These are phyloP conservation scores for Amanita pallidorosea DNA, from an alignment of 768 basidiomycete species.

Conservation along the genomic window DNA sequence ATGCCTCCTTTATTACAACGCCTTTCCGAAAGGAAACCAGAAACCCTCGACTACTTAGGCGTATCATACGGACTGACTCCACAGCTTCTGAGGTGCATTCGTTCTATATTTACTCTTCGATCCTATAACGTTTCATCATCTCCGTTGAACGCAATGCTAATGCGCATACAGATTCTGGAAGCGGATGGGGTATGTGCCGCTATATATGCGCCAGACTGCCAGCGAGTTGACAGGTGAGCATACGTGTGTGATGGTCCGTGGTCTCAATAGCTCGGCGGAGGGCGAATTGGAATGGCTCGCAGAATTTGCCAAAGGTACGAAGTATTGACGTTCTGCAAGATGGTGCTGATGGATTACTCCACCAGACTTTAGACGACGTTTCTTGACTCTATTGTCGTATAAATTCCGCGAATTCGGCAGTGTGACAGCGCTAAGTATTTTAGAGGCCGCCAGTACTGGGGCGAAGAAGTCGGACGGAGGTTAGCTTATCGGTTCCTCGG, in stretches of 20 bases:
- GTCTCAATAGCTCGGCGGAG: slow-evolving; percentile 57
- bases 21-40: slow-evolving; percentile 82
- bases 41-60: slow-evolving; percentile 86
- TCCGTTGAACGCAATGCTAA: slow-evolving; percentile 1
- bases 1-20: slow-evolving; percentile 95
- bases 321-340: background rate
- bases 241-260: slow-evolving; percentile 90
- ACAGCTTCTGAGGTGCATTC: slow-evolving; percentile 56
- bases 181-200: slow-evolving; percentile 78
- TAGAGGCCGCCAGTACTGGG: slow-evolving; percentile 74
- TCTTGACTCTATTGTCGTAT: slow-evolving; percentile 82
- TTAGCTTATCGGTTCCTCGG: slow-evolving; percentile 10
- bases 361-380: slow-evolving; percentile 84
- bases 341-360: background rate
- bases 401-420: slow-evolving; percentile 93
- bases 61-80: slow-evolving; percentile 94
- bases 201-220: slow-evolving; percentile 88
- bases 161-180: slow-evolving; percentile 76
- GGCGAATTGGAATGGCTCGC: slow-evolving; percentile 71
- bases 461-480: slow-evolving; percentile 36
- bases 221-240: slow-evolving; percentile 97
- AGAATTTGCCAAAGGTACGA: slow-evolving; percentile 76
- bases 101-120: background rate
- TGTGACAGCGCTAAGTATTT: slow-evolving; percentile 75
- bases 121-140: too few species aligned